Conservation (phyloP, 305 asterid species). For the Caryopteris hybrid region DNA sequence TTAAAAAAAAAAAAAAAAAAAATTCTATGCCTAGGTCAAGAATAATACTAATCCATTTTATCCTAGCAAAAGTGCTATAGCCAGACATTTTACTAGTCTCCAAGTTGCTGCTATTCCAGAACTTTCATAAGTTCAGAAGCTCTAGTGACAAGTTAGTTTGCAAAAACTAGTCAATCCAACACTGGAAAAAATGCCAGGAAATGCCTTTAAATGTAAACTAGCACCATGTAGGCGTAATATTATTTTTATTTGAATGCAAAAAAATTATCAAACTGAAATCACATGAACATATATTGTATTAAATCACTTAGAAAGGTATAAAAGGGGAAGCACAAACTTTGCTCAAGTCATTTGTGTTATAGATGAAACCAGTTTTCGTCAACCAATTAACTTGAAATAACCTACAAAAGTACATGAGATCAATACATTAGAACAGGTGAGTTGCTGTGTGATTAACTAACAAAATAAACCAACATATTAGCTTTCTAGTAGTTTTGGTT, state of each 20-base stretch:
- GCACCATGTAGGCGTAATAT: neutral
- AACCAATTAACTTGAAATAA: conserved; percentile 85
- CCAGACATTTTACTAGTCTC: neutral
- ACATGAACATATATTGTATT: neutral
- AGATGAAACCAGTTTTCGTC: conserved; percentile 78
- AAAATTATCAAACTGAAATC: conserved; percentile 1
- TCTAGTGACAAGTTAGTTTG: neutral
- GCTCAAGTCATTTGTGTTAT: conserved; percentile 62
- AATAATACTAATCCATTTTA: no score
- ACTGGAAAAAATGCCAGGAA: neutral
- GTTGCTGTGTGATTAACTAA: conserved; percentile 7
- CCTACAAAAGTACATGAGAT: conserved; percentile 55
- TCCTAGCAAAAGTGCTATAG: neutral
- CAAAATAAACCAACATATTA: neutral
- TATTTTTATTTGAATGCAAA: neutral
- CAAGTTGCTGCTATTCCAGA: neutral
- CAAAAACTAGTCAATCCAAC: conserved; percentile 3
- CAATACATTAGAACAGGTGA: conserved; percentile 23
- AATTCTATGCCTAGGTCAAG: no score
- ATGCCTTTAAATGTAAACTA: neutral
- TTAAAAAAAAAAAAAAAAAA: no score
- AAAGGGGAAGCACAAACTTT: conserved; percentile 56
- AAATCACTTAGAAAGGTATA: conserved; percentile 13
- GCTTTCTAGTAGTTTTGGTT: neutral
- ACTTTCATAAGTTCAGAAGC: neutral